Evolutionary conservation across 2,329 filamentous ascomycete genomes (phyloP), one percentile per base, ranked within the genome.

Genomic region (Stachybotrys elegans): DNA sequence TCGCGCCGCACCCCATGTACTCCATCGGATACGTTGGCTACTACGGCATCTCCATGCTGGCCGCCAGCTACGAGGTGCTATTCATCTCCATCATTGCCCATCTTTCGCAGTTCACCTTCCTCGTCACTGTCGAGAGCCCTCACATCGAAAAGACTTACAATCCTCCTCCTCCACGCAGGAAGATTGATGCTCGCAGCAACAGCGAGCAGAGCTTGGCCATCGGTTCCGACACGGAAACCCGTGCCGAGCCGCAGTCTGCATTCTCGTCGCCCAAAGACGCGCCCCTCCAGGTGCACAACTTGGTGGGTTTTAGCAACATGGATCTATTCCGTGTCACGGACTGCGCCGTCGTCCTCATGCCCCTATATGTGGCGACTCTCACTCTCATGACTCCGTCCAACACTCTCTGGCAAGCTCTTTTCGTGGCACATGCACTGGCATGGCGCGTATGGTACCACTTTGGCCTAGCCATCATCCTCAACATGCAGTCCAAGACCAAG

Each of bases 131-230:
- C 51, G 93, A 98, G 70, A 95, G 94, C 59, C 93, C 93, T 42
- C 93, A 98, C 61, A 98, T 98, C 68, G 90, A 97, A 59, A 94
- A 94, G 72, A 96, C 84, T 4, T 98, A 98, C 73, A 96, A 96
- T 60, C 82, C 90, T 25, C 91, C 91, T 42, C 79, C 87, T 35
- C 88, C 90, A 47, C 86, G 82, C 65, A 77, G 75, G 63, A 73
- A 70, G 52, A 66, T 64, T 39, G 56, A 62, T 7, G 63, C 61
- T n/a, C 58, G 54, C 35, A 55, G 49, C 43, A 58, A 58, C 50
- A 57, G 58, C 56, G 59, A 63, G 46, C 41, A 55, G 31, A 51
- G 49, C 16, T 44, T 59, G 40, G 48, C 54, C 38, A 35, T 58
- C 44, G 63, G 60, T 40, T 16, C 50, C 32, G 55, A 40, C 29